These are phyloP conservation scores for Wickerhamiella shivajii DNA, from an alignment of 805 yeast species.

Conservation along the genomic window DNA sequence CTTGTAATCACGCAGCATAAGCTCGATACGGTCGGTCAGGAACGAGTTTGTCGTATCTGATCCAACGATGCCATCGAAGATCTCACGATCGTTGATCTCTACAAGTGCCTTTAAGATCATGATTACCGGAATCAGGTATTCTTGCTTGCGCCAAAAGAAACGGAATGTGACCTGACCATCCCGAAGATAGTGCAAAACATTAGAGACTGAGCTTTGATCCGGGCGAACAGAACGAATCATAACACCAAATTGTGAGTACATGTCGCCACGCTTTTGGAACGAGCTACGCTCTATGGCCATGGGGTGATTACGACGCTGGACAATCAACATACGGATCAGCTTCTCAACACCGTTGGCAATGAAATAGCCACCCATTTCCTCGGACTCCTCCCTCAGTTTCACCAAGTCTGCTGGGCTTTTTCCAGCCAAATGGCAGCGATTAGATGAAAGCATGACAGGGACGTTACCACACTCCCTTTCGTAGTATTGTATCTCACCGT, in stretches of 20 bases:
- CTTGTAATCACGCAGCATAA: constrained; percentile 78
- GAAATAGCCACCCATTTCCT: constrained; percentile 94
- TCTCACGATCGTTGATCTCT: constrained; percentile 87
- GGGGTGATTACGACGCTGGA: constrained; percentile 94
- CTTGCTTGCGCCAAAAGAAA: constrained; percentile 94
- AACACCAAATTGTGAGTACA: constrained; percentile 79
- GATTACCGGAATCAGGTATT: constrained; percentile 81
- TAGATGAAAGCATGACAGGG: constrained; percentile 82
- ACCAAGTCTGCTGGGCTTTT: constrained; percentile 75
- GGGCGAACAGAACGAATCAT: constrained; percentile 91
- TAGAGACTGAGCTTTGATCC: constrained; percentile 95
- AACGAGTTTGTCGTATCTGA: constrained; percentile 75
- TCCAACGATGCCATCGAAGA: constrained; percentile 93
- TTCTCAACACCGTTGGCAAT: constrained; percentile 95
- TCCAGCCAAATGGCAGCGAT: constrained; percentile 80
- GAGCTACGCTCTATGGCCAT: constrained; percentile 96
- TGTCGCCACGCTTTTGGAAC: constrained; percentile 83
- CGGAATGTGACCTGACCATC: constrained; percentile 96
- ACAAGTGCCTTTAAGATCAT: constrained; percentile 83
- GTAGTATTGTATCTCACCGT: constrained; percentile 65
- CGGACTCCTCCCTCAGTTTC: constrained; percentile 70
- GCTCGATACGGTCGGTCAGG: constrained; percentile 94
- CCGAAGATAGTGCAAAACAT: constrained; percentile 86
- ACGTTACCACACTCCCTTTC: constrained; percentile 81
- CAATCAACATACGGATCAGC: constrained; percentile 90